These are phyloP conservation scores for Torrubiellomyces zombiae DNA, from an alignment of 2,329 filamentous ascomycete genomes.

Conservation along the genomic window DNA sequence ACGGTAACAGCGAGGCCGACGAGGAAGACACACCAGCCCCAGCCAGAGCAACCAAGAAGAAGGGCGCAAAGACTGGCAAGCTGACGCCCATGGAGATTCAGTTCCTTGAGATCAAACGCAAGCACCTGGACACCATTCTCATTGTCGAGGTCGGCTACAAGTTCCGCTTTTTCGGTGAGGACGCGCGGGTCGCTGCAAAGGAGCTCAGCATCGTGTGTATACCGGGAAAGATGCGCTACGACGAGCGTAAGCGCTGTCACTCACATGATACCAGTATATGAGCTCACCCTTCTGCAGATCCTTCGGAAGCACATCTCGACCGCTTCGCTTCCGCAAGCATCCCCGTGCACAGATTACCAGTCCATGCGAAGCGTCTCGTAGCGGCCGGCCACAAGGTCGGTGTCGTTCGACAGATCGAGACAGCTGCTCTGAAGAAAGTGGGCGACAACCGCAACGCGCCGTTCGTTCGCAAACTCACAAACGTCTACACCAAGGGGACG, in stretches of 20 bases:
- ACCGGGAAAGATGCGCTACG: slow-evolving; percentile 83
- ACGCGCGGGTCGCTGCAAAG: slow-evolving; percentile 76
- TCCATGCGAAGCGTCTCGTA: slow-evolving; percentile 87
- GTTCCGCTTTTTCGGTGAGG: slow-evolving; percentile 92
- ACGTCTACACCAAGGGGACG: slow-evolving; percentile 93
- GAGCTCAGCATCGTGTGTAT: slow-evolving; percentile 93
- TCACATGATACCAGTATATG: slow-evolving; percentile 1
- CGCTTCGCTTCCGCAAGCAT: slow-evolving; percentile 93
- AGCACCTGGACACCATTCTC: slow-evolving; percentile 76
- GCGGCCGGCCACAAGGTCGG: slow-evolving; percentile 91
- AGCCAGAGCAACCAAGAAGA: slow-evolving; percentile 43
- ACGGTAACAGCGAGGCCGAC: slow-evolving; percentile 39
- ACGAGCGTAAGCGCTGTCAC: slow-evolving; percentile 48
- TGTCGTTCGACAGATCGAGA: slow-evolving; percentile 86
- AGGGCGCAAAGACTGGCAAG: slow-evolving; percentile 53
- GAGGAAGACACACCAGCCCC: slow-evolving; percentile 32
- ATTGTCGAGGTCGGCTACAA: slow-evolving; percentile 97
- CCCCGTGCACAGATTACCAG: slow-evolving; percentile 75
- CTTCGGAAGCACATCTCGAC: slow-evolving; percentile 80
- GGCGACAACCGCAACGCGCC: slow-evolving; percentile 89
- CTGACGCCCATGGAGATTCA: slow-evolving; percentile 91
- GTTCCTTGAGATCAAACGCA: slow-evolving; percentile 82
- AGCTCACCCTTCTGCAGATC: slow-evolving; percentile 29
- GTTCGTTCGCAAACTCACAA: slow-evolving; percentile 84
- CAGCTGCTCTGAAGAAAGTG: slow-evolving; percentile 84